A percentile compares a stretch with the other conserved stretches of the same genome.
phyloP scores from a whole-genome alignment of 140 eudicot genomes.

The Cichorium intybus region DNA sequence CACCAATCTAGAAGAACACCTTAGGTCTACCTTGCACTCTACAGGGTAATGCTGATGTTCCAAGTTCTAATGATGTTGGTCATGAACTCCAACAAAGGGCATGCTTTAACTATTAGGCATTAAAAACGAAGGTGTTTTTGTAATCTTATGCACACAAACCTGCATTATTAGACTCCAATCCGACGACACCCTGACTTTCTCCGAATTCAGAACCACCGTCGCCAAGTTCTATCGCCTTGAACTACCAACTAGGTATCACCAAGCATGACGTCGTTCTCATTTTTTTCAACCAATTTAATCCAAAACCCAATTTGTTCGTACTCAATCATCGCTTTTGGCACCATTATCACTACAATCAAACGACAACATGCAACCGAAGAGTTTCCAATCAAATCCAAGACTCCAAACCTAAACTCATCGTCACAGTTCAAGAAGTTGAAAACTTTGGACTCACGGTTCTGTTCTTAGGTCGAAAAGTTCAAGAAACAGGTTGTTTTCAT shows the following conservation, averaged over 20 bases:
- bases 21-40: too few relatives aligned
- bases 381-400: conserved; percentile 67
- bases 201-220: conserved; percentile 51
- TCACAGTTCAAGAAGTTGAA: conserved; percentile 56
- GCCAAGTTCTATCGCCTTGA: conserved; percentile 45
- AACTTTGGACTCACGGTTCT: conserved; percentile 43
- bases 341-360: conserved; percentile 71
- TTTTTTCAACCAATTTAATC: conserved; percentile 69
- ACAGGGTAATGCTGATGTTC: too few relatives aligned
- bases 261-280: conserved; percentile 69
- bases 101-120: too few relatives aligned
- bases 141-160: conserved; percentile 54
- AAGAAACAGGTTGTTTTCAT: conserved; percentile 11
- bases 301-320: conserved; percentile 55
- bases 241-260: conserved; percentile 39
- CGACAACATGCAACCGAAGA: conserved; percentile 61
- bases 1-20: too few relatives aligned
- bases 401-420: conserved; percentile 55
- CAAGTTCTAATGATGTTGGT: too few relatives aligned
- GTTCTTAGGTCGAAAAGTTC: conserved; percentile 38
- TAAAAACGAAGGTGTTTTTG: too few relatives aligned
- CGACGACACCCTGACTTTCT: conserved; percentile 47
- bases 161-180: conserved; percentile 67
- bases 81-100: too few relatives aligned
- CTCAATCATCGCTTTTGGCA: conserved; percentile 57